Evolutionary conservation across 305 asterid species (phyloP), one percentile per base, ranked within the genome.

Genomic region (Solanum hybrid): DNA sequence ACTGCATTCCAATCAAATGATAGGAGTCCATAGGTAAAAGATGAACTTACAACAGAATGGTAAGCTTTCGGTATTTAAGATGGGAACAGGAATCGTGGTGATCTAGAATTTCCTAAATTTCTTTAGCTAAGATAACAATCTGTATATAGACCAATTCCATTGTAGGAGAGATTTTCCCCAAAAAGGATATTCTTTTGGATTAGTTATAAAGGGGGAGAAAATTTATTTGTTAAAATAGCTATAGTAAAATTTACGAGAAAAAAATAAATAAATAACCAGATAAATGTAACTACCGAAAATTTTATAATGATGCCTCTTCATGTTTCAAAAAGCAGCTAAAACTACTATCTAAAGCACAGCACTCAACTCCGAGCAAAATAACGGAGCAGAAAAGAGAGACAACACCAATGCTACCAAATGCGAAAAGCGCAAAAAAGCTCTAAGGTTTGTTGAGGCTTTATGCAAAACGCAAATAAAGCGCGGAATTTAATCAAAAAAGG

Each of bases 11-110:
- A 36, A 33, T 46, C 35, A 67, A 89, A 69, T 76, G 82, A 37
- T 36, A 77, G 83, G 90, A 67, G 76, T 20, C 20, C 34, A 61
- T 75, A 89, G 90, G 87, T 89, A 51, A 71, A 89, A 89, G 12
- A 82, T 24, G 31, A 69, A 61, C 82, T 35, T 69, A 88, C 31
- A 24, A 29, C 86, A 13, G 64, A 80, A 80, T 80, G 64, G 61
- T 37, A 80, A 81, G 24, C 36, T 81, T 81, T 81, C 24, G 16
- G 67, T 40, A 39, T 14, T 42, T 81, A 81, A 24, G 9, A 28
- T 28, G 16, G 37, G 26, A 64, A 82, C 37, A 26, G 29, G 69
- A 82, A 82, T 28, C 73, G 20, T 83, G 24, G 36, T 42, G 39
- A 42, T 42, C 73, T 9, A 42, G 39, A 42, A 82, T 83, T 82